These are phyloP conservation scores for Candida fluviatilis DNA, from an alignment of 805 yeast species.

Conservation along the genomic window DNA sequence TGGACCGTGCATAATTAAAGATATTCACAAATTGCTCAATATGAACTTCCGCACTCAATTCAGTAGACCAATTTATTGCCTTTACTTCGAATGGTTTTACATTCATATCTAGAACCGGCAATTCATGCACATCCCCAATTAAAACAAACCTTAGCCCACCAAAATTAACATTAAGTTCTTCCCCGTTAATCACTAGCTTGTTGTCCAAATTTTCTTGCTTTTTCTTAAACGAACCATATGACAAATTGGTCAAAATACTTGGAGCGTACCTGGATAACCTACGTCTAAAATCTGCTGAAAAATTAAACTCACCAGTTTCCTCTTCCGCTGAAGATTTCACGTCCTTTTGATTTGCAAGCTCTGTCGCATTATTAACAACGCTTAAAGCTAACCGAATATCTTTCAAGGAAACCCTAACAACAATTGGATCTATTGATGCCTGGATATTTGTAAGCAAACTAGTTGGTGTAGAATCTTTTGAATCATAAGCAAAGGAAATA, in stretches of 20 bases:
- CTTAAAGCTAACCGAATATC: conserved; percentile 79
- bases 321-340: conserved; percentile 9
- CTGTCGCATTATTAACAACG: conserved; percentile 70
- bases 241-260: conserved; percentile 51
- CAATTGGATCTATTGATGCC: conserved; percentile 71
- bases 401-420: conserved; percentile 77
- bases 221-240: conserved; percentile 23
- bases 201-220: conserved; percentile 17
- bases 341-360: conserved; percentile 35
- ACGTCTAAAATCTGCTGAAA: conserved; percentile 62
- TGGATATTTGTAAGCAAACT: conserved; percentile 61
- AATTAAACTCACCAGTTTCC: conserved; percentile 29
- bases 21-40: conserved; percentile 68
- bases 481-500: conserved; percentile 67
- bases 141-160: conserved; percentile 79
- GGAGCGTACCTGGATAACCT: conserved; percentile 66
- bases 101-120: conserved; percentile 79
- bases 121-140: conserved; percentile 87
- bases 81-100: conserved; percentile 62
- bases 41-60: conserved; percentile 62
- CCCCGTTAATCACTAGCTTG: conserved; percentile 56
- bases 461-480: conserved; percentile 57
- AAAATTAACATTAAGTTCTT: conserved; percentile 58
- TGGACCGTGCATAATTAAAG: conserved; percentile 82
- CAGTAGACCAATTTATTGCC: conserved; percentile 85